Base-by-base conservation (phyloP, 371 early-diverging fungal species). In the Apophysomyces sp. region DNA sequence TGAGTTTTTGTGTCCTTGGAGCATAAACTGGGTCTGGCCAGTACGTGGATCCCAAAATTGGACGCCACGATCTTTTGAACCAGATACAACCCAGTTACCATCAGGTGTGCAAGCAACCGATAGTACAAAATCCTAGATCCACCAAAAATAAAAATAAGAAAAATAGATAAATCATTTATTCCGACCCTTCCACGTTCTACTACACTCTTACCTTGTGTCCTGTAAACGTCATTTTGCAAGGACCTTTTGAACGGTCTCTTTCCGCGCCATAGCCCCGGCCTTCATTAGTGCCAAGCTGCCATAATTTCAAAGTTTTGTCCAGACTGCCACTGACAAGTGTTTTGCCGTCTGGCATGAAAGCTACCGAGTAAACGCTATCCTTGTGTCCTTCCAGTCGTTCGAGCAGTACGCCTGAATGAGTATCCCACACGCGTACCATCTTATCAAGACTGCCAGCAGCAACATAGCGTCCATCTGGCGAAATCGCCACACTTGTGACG, bases 1-100 rank as follows among this genome's bases (percentile, higher is more conserved):
- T 58, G 96, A 95, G 76, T 98, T 97, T 76, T 96, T 96, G 72
- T 98, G 99, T 40, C 99, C 99, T 71, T 94, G 95, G 62, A 98
- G 83, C 93, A 95, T 93, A 65, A 96, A 93, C 76, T 92, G 92
- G 29, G 90, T 88, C 57, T 88, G 85, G 24, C 84, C 86, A 3
- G 86, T 86, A 39, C 79, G 80, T 26, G 92, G 93, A 78, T 97
- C 96, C 98, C 97, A 98, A 74, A 98, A 94, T 57, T 93, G 92
- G 49, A 97, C 96, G 27, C 90, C 87, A 52, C 98, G 90, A 73
- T 98, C 98, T 73, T 98, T 98, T 67, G 92, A 91, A 12, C 96
- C 98, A 52, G 93, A 91, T 5, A 97, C 92, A 29, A 96, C 89
- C 96, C 95, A 97, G 69, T 92, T 92, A 53, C 92, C 94, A 69